Evolutionary conservation across 352 stramenopile species (phyloP).

Genomic region (Pythium insidiosum): DNA sequence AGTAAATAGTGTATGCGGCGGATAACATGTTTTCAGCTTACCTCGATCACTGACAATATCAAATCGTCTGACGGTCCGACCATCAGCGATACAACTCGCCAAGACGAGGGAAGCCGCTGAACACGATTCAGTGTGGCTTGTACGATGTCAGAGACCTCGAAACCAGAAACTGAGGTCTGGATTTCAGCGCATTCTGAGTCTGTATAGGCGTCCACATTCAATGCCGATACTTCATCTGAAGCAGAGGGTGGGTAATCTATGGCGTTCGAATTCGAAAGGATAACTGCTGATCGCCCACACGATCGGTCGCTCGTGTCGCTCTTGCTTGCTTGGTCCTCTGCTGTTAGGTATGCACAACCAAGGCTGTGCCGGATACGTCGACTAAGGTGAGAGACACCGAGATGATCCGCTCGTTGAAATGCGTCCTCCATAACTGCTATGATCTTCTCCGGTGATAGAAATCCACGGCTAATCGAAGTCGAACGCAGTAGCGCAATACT

Average conservation of each 20-base stretch:
- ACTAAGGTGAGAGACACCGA: conserved; percentile 36
- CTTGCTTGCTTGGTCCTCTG: conserved; percentile 14
- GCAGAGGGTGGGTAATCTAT: no score
- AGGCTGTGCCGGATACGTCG: conserved; percentile 34
- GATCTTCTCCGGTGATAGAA: conserved; percentile 25
- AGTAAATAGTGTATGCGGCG: conserved; percentile 1
- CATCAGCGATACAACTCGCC: conserved; percentile 12
- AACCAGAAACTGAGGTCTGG: neutral
- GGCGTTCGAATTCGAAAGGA: no score
- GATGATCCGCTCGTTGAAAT: conserved; percentile 24
- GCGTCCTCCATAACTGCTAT: conserved; percentile 32
- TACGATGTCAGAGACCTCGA: neutral
- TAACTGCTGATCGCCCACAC: no score
- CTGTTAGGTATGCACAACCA: conserved; percentile 37
- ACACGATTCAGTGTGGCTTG: neutral
- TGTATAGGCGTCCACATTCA: no score
- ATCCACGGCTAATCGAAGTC: conserved; percentile 16
- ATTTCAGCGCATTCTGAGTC: no score
- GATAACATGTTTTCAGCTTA: neutral
- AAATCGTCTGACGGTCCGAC: neutral
- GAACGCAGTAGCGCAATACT: conserved; percentile 37
- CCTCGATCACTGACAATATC: neutral
- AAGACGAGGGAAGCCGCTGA: conserved; percentile 4
- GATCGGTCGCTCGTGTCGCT: neutral
- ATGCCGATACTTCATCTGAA: no score